These are phyloP conservation scores for Fragaria nilgerrensis DNA, from an alignment of 306 rosid species.

Conservation along the genomic window DNA sequence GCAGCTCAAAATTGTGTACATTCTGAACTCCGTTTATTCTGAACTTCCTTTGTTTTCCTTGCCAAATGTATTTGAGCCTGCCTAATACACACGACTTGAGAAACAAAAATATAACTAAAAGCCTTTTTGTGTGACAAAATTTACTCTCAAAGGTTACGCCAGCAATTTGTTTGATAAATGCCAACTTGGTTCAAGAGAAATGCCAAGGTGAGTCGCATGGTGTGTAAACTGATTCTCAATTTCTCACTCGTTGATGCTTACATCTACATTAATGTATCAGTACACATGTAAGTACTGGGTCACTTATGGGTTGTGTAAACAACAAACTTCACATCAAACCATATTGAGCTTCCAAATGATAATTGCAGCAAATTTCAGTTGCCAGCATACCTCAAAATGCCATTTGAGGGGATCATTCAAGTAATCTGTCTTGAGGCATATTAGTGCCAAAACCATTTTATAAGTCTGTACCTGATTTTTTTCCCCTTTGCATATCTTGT, in stretches of 20 bases:
- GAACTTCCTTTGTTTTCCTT: not conserved
- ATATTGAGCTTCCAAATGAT: too few species aligned
- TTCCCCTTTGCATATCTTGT: not conserved
- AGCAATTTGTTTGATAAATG: not conserved
- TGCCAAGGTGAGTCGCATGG: not conserved
- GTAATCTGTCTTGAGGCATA: not conserved
- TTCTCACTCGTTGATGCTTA: too few species aligned
- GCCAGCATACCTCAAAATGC: not conserved
- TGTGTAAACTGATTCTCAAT: not conserved
- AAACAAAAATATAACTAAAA: not conserved
- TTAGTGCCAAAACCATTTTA: not conserved
- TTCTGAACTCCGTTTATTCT: not conserved
- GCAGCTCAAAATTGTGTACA: not conserved
- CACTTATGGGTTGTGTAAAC: not conserved
- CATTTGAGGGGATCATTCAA: not conserved
- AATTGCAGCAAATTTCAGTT: too few species aligned
- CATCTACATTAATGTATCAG: not conserved
- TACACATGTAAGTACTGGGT: not conserved
- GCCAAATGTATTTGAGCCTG: not conserved
- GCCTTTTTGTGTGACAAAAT: not conserved
- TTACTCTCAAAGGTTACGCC: not conserved
- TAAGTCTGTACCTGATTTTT: not conserved
- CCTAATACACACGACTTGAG: not conserved
- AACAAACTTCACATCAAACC: too few species aligned
- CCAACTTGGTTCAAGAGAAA: not conserved